Conservation (phyloP, 2,329 filamentous ascomycete species). For the Claviceps digitariae region DNA sequence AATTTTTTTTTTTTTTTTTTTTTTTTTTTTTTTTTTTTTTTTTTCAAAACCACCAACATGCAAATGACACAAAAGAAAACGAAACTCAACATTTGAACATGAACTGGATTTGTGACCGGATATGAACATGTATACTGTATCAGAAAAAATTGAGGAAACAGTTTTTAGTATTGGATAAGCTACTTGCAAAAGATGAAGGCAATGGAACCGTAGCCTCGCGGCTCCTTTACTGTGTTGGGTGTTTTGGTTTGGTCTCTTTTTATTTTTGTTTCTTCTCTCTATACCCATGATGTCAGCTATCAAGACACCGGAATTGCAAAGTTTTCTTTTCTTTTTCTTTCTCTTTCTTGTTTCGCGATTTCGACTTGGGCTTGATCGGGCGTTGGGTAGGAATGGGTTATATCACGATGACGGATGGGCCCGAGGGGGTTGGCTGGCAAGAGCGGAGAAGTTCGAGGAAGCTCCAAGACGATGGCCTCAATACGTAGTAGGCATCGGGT, state of each 20-base stretch:
- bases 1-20: too few species aligned
- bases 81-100: background rate
- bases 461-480: too few species aligned
- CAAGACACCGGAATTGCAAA: background rate
- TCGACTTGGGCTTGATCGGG: background rate
- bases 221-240: slow-evolving; percentile 10
- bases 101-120: background rate
- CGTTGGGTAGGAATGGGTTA: background rate
- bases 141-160: background rate
- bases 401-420: background rate
- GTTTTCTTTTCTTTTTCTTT: background rate
- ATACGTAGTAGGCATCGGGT: too few species aligned
- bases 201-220: slow-evolving; percentile 15
- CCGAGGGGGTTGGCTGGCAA: background rate
- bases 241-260: background rate
- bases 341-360: too few species aligned
- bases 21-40: too few species aligned
- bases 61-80: background rate
- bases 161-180: background rate
- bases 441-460: too few species aligned
- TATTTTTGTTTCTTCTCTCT: background rate
- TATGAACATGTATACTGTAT: slow-evolving; percentile 1
- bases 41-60: too few species aligned
- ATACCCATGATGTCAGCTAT: too few species aligned
- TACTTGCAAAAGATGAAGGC: slow-evolving; percentile 5